A percentile compares a stretch with the other conserved stretches of the same genome.
phyloP scores from a whole-genome alignment of 768 basidiomycete species.

The Amanita rubescens region DNA sequence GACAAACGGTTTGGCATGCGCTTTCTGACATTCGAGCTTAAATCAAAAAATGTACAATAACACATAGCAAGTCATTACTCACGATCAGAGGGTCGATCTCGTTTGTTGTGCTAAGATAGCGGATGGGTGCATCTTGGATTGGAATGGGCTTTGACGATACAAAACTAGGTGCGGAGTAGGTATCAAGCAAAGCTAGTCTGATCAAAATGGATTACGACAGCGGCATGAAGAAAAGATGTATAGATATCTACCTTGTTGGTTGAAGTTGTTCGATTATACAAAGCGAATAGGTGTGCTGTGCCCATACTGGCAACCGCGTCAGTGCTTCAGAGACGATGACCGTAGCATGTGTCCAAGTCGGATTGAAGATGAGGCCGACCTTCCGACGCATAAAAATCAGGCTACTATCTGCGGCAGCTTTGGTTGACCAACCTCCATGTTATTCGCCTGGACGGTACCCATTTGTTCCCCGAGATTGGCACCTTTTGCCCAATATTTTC shows the following conservation, averaged over 20 bases:
- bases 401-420: neutral
- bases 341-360: constrained; percentile 37
- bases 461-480: constrained; percentile 43
- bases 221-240: neutral
- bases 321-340: constrained; percentile 49
- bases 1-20: constrained; percentile 30
- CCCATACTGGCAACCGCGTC: constrained; percentile 39
- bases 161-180: constrained; percentile 44
- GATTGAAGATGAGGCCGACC: constrained; percentile 46
- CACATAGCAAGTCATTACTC: neutral
- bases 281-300: constrained; percentile 42
- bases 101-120: constrained; percentile 36
- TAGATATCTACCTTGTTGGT: constrained; percentile 39
- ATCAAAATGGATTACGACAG: neutral
- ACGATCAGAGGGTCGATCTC: constrained; percentile 15
- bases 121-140: constrained; percentile 40
- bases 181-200: constrained; percentile 46
- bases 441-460: constrained; percentile 21
- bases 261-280: constrained; percentile 33
- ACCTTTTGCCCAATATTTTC: constrained; percentile 43
- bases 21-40: constrained; percentile 19
- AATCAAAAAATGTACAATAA: constrained; percentile 8
- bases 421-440: neutral
- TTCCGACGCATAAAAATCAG: constrained; percentile 15
- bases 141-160: constrained; percentile 28